Evolutionary conservation across 495 filamentous ascomycete genomes (phyloP), one percentile per base, ranked within the genome.

Genomic region (Penicillium paxilli): DNA sequence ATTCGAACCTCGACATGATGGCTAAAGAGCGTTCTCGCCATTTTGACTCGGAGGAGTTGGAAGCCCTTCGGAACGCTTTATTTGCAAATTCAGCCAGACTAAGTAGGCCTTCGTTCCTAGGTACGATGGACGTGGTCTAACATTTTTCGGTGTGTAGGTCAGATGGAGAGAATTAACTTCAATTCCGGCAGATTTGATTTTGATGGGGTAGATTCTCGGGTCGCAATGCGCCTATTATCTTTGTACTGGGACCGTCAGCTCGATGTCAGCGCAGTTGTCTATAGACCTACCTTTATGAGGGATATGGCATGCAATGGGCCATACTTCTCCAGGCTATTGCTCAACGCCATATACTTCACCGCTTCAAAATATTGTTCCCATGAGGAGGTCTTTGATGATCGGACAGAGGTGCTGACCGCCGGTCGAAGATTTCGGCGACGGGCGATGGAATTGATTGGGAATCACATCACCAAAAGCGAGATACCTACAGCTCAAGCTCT

Each of bases 261-360:
- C 32, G 59, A 70, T 25, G 61, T 62, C 0, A 58, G 55, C 37
- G 55, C 67, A 1, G 55, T 76, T 35, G 62, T 59, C 10, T 76
- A 76, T 52, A 65, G 74, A 11, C 65, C 72, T 0, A 67, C 67
- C 2, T 70, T 76, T 51, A 76, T 76, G 73, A 65, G 72, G 5
- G 69, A 74, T 35, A 66, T 77, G 64, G 63, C 66, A 8, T 63
- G 47, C 10, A 51, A 54, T 1, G 74, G 74, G 0, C 70, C 68
- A 6, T 71, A 75, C 38, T 75, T 69, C 58, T 71, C 69, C 6
- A 63, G 69, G 25, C 59, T 77, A 10, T 59, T 77, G 0, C 52
- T 77, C 1, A 76, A 74, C 45, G 72, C 73, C 2, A 69, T 78
- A 1, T 76, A 69, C 47, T 73, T 62, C 46, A 59, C 60, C 4